Percentiles rank a stretch among this genome's conserved stretches.
Evolutionary conservation across 495 filamentous ascomycete species (phyloP).

Genomic region (Trypethelium eluteriae): DNA sequence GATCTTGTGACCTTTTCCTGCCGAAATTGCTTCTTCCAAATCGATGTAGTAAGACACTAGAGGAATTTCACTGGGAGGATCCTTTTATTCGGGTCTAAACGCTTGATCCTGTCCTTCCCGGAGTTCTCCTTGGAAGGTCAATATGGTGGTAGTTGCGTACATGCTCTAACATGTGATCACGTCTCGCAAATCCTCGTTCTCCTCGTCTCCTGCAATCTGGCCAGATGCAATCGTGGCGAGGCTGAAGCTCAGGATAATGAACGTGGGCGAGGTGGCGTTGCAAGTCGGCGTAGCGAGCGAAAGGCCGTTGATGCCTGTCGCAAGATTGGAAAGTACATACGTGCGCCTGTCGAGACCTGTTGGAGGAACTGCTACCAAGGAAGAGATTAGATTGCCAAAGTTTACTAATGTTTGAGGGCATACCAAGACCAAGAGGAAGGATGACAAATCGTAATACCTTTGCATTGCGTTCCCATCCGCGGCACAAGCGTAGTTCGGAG

Average conservation of each 20-base stretch:
- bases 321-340: neutral
- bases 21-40: neutral
- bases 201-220: constrained; percentile 19
- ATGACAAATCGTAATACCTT: neutral
- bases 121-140: constrained; percentile 8
- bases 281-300: constrained; percentile 22
- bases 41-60: neutral
- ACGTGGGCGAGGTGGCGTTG: constrained; percentile 16
- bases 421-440: neutral
- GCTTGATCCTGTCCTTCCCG: neutral
- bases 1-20: neutral
- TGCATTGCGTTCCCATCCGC: neutral
- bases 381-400: neutral
- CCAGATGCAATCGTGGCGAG: constrained; percentile 14
- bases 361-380: neutral
- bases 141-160: constrained; percentile 18
- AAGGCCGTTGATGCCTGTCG: constrained; percentile 5
- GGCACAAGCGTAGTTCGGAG: neutral
- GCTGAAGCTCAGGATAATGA: constrained; percentile 14
- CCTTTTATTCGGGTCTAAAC: neutral
- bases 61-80: neutral
- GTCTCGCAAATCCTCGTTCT: constrained; percentile 17
- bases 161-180: constrained; percentile 27
- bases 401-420: neutral
- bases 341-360: neutral